Evolutionary conservation across 2,329 filamentous ascomycete species (phyloP), one percentile per base, ranked within the genome.

Genomic region (Xylariomycetidae sp.): DNA sequence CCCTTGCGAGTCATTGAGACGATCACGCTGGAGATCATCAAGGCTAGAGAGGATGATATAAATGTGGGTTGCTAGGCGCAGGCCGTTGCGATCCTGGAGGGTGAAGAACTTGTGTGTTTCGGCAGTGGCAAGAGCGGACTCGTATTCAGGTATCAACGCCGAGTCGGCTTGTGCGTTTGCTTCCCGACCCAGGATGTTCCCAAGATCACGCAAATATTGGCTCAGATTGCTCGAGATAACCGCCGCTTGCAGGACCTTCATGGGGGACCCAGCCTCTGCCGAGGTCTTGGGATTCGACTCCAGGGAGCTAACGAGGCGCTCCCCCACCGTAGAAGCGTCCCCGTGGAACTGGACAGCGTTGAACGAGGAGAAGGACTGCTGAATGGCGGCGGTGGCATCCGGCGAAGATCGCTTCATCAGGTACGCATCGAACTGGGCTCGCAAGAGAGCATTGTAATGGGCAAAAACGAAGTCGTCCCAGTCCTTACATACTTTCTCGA

Each of bases 401-500:
- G 72, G 60, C 9, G 75, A 65, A 46, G 73, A 70, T 42, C 71
- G 64, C 15, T 63, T 63, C 40, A 76, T 61, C 35, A 85, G 63
- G 51, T 83, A 93, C 3, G 67, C 65, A 47, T 90, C 84, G 54
- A 94, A 90, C 48, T 90, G 82, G 3, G 79, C 76, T 34, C 89
- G 74, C 8, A 95, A 62, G 5, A 90, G 66, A n/a, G 85, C 80
- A 52, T 93, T 95, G 65, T 92, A 92, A 55, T 89, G 79, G 22
- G 82, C 80, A 57, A 92, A 95, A 13, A 95, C 70, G 48, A 82
- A 78, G 52, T 96, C 90, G 46, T 95, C 86, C 82, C 88, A 93
- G 15, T 72, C 78, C 31, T 74, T 70, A 54, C 85, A 88, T 24
- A 90, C 78, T 44, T 76, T 76, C 52, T 85, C 79, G 9, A 93